Percentiles rank a stretch among this genome's conserved stretches.
Conservation (phyloP, 1,139 yeast genomes). For the Kodamaea alishanica region DNA sequence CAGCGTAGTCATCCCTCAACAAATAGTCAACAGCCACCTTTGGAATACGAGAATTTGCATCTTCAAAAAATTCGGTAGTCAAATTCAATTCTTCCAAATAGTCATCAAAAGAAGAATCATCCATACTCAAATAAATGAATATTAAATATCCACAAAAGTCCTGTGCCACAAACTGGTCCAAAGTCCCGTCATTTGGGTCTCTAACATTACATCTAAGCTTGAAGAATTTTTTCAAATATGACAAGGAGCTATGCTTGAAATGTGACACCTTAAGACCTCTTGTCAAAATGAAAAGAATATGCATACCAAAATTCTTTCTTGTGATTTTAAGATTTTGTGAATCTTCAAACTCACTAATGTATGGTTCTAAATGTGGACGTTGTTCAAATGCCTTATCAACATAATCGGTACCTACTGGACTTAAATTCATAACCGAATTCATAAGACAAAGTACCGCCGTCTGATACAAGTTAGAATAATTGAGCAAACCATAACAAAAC, state of each 20-base stretch:
- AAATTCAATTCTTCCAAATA: slow-evolving; percentile 47
- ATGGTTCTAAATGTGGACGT: slow-evolving; percentile 38
- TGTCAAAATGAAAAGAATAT: slow-evolving; percentile 49
- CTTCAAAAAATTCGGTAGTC: slow-evolving; percentile 16
- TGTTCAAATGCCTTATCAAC: slow-evolving; percentile 35
- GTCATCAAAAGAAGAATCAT: slow-evolving; percentile 45
- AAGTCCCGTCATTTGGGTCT: not conserved
- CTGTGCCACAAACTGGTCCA: not conserved
- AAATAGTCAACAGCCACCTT: slow-evolving; percentile 48
- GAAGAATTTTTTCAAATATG: slow-evolving; percentile 49
- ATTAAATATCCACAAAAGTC: slow-evolving; percentile 41
- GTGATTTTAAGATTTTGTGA: slow-evolving; percentile 40
- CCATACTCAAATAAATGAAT: slow-evolving; percentile 51
- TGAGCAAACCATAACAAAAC: slow-evolving; percentile 36
- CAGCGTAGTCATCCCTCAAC: slow-evolving; percentile 33
- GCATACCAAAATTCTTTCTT: slow-evolving; percentile 51
- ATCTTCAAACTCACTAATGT: slow-evolving; percentile 45
- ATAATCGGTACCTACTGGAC: slow-evolving; percentile 21
- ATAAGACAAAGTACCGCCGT: slow-evolving; percentile 48
- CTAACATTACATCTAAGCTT: slow-evolving; percentile 39
- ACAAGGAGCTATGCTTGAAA: slow-evolving; percentile 54
- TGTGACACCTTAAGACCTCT: slow-evolving; percentile 66
- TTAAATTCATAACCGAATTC: slow-evolving; percentile 26
- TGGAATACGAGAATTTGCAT: slow-evolving; percentile 47
- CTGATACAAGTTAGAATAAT: slow-evolving; percentile 44